A percentile compares a stretch with the other conserved stretches of the same genome.
phyloP scores from a whole-genome alignment of 1,284 basidiomycete species.

The Malassezia brasiliensis region DNA sequence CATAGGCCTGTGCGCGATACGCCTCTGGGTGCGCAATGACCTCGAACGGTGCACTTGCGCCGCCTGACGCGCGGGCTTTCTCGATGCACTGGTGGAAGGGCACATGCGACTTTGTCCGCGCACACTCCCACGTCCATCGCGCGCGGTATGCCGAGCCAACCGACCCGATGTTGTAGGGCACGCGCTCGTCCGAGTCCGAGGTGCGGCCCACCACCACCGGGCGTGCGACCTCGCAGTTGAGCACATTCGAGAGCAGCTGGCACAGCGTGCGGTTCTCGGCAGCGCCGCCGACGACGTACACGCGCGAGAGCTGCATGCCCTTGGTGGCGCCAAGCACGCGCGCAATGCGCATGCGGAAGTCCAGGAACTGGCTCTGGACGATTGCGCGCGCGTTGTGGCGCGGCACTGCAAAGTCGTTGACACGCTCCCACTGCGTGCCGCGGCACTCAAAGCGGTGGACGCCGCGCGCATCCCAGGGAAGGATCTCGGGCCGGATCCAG shows the following conservation, averaged over 20 bases:
- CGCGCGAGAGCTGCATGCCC: constrained; percentile 53
- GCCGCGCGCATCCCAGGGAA: constrained; percentile 61
- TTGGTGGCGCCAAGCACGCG: constrained; percentile 56
- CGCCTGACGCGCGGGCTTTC: neutral
- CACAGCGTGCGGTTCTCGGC: constrained; percentile 65
- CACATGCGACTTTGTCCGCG: neutral
- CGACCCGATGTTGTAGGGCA: constrained; percentile 41
- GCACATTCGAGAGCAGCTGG: constrained; percentile 67
- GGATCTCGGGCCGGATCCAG: constrained; percentile 73
- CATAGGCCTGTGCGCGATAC: neutral
- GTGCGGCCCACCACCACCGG: constrained; percentile 25
- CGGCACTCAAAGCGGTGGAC: constrained; percentile 56
- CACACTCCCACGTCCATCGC: constrained; percentile 31
- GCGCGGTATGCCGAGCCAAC: constrained; percentile 45
- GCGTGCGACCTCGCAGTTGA: constrained; percentile 51
- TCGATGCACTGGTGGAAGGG: constrained; percentile 9
- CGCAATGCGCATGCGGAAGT: constrained; percentile 60
- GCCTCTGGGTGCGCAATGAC: constrained; percentile 6
- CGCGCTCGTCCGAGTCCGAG: constrained; percentile 1
- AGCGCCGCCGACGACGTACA: constrained; percentile 71
- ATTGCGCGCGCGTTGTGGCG: constrained; percentile 66
- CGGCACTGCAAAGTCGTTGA: constrained; percentile 46
- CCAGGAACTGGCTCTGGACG: constrained; percentile 74
- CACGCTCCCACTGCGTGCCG: constrained; percentile 22
- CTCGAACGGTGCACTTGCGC: neutral